Evolutionary conservation across 441 rosid genomes (phyloP).

Genomic region (Pelargonium exstipulatum): DNA sequence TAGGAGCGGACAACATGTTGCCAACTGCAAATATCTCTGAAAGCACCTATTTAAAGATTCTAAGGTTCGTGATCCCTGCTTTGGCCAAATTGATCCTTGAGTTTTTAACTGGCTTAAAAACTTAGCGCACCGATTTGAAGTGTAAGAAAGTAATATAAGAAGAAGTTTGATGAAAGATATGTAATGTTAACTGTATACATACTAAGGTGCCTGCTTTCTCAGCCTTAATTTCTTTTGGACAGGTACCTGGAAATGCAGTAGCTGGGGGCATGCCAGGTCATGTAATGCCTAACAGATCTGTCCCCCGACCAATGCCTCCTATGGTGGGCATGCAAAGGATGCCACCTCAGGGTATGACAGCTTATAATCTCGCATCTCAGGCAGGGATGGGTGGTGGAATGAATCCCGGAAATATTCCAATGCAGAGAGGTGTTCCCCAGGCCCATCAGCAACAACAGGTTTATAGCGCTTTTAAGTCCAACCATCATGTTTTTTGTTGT

Average conservation of each 20-base stretch:
- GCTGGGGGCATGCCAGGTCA: constrained; percentile 57
- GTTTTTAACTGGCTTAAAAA: too few species aligned
- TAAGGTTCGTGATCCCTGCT: too few species aligned
- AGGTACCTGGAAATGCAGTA: constrained; percentile 42
- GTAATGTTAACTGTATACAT: too few species aligned
- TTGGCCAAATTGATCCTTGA: too few species aligned
- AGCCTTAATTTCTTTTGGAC: neutral
- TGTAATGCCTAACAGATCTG: constrained; percentile 53
- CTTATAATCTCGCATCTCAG: constrained; percentile 57
- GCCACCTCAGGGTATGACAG: constrained; percentile 62
- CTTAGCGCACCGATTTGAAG: too few species aligned
- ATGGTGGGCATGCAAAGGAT: constrained; percentile 65
- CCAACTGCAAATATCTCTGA: too few species aligned
- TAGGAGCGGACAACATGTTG: too few species aligned
- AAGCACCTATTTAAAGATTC: too few species aligned
- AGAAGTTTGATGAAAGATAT: neutral
- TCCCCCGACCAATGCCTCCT: constrained; percentile 56
- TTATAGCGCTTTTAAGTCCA: neutral
- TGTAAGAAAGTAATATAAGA: too few species aligned
- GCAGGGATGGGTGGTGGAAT: constrained; percentile 48
- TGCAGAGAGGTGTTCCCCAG: constrained; percentile 50
- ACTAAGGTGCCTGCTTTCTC: neutral
- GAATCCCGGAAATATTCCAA: constrained; percentile 65
- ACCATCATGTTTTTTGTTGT: neutral
- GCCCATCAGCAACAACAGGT: constrained; percentile 46